These are phyloP conservation scores for Paecilomyces fulvus DNA, from an alignment of 2,329 filamentous ascomycete species.

Conservation along the genomic window DNA sequence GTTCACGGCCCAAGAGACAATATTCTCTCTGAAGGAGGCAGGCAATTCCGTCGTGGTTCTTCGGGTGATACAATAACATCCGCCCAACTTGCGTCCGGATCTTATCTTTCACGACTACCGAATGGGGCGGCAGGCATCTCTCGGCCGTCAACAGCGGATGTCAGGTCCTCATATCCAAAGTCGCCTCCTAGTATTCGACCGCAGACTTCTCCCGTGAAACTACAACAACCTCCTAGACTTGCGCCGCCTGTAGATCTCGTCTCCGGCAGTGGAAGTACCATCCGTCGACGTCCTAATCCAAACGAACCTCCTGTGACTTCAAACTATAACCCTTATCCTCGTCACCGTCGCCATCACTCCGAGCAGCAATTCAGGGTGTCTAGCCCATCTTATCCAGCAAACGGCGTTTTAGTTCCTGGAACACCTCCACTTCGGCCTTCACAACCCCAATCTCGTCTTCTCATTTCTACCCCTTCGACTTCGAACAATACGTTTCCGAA, in stretches of 20 bases:
- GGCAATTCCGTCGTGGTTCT: constrained; percentile 16
- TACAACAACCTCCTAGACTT: constrained; percentile 22
- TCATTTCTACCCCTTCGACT: constrained; percentile 9
- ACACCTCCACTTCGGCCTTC: constrained; percentile 24
- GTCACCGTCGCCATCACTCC: constrained; percentile 24
- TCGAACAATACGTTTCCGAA: constrained; percentile 11
- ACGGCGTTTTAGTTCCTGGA: constrained; percentile 16
- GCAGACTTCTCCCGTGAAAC: constrained; percentile 10
- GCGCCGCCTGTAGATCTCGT: constrained; percentile 38
- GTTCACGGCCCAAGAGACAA: constrained; percentile 44
- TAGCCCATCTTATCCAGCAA: constrained; percentile 10
- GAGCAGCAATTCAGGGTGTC: constrained; percentile 19
- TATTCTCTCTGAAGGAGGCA: constrained; percentile 44
- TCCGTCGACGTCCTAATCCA: constrained; percentile 30
- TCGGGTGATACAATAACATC: constrained; percentile 14
- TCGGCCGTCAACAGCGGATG: background rate
- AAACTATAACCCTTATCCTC: constrained; percentile 14
- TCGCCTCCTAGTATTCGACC: constrained; percentile 3
- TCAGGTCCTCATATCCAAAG: background rate
- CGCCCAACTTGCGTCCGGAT: constrained; percentile 11
- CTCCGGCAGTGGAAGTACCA: constrained; percentile 19
- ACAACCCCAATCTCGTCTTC: constrained; percentile 5
- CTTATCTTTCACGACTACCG: background rate
- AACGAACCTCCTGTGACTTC: constrained; percentile 18
- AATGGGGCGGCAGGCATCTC: background rate